These are phyloP conservation scores for Cryptomeria japonica DNA, from an alignment of 75 land plant genomes.

Conservation along the genomic window DNA sequence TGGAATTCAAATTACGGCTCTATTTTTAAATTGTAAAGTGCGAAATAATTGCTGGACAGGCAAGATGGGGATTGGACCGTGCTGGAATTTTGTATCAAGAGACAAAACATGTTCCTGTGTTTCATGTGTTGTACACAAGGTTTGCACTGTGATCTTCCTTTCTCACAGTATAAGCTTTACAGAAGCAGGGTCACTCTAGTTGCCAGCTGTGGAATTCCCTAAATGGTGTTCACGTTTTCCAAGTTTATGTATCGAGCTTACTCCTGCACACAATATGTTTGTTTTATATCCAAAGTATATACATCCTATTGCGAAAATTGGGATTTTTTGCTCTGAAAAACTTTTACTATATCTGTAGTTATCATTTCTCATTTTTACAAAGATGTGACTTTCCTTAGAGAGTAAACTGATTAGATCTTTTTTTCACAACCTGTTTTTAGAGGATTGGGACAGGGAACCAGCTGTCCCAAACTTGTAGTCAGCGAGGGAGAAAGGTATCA, in stretches of 20 bases:
- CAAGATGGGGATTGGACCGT: conserved; percentile 40
- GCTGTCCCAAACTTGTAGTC: conserved; percentile 34
- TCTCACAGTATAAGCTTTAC: background rate
- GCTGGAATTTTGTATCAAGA: conserved; percentile 19
- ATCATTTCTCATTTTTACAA: background rate
- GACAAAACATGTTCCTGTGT: conserved; percentile 30
- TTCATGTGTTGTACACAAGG: conserved; percentile 34
- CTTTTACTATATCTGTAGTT: background rate
- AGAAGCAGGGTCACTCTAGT: no score
- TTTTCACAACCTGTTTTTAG: conserved; percentile 14
- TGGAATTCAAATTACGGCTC: background rate
- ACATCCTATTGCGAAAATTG: no score
- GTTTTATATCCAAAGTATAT: no score
- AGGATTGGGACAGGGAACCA: conserved; percentile 42
- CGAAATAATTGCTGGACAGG: conserved; percentile 16
- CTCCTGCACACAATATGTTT: no score
- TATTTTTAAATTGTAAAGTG: background rate
- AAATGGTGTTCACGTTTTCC: no score
- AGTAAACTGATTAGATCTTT: background rate
- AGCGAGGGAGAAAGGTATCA: conserved; percentile 20
- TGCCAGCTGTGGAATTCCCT: no score
- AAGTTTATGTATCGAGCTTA: no score
- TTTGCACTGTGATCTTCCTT: background rate
- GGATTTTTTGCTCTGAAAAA: no score
- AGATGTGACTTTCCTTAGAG: background rate